These are phyloP conservation scores for Pleurotus sapidus DNA, from an alignment of 768 basidiomycete genomes.

Conservation along the genomic window DNA sequence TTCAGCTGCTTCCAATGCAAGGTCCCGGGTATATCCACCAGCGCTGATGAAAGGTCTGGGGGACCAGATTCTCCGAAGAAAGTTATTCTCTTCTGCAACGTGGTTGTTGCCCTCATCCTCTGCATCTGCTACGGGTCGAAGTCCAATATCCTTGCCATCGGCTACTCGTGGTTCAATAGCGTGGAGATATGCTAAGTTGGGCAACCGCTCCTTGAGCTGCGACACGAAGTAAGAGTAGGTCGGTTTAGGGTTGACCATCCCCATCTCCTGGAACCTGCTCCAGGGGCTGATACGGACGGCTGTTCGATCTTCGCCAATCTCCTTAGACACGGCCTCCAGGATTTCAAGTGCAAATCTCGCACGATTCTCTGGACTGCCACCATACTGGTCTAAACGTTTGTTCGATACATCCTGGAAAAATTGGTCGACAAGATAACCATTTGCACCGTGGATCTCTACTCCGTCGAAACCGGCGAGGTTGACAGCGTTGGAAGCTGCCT, in stretches of 20 bases:
- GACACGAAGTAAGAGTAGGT: constrained; percentile 40
- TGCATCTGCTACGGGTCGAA: too few species aligned
- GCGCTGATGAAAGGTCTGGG: too few species aligned
- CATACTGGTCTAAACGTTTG: constrained; percentile 51
- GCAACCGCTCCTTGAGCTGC: constrained; percentile 28
- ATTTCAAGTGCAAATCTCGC: constrained; percentile 45
- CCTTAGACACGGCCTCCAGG: constrained; percentile 36
- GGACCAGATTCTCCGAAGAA: too few species aligned
- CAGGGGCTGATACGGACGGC: constrained; percentile 44
- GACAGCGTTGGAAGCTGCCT: constrained; percentile 44
- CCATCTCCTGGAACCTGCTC: constrained; percentile 33
- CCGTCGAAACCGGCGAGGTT: constrained; percentile 21
- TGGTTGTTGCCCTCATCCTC: too few species aligned
- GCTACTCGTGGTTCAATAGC: constrained; percentile 30
- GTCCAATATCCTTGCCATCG: constrained; percentile 6
- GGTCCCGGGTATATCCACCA: too few species aligned
- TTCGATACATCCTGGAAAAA: constrained; percentile 45
- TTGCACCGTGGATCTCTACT: constrained; percentile 24
- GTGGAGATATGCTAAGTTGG: constrained; percentile 44
- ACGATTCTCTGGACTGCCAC: constrained; percentile 51
- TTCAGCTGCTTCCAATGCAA: too few species aligned
- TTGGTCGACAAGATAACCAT: constrained; percentile 42
- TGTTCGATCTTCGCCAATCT: constrained; percentile 40
- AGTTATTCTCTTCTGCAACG: too few species aligned
- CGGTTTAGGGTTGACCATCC: constrained; percentile 37